phyloP scores from a whole-genome alignment of 768 basidiomycete species.

The Psilocybe sp. region DNA sequence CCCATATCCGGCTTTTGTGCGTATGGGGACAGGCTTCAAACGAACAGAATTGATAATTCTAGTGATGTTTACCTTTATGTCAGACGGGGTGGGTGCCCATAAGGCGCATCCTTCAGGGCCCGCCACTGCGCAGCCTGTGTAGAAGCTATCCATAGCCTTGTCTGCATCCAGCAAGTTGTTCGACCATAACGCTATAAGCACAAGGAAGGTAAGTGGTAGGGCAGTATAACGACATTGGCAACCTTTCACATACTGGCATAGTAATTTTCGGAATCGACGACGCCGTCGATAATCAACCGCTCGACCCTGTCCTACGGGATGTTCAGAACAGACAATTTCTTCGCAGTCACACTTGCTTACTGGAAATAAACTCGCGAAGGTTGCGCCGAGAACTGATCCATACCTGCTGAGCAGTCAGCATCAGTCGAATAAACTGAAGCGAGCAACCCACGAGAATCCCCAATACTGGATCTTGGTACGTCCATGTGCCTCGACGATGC shows the following conservation, averaged over 20 bases:
- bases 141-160: conserved; percentile 32
- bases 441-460: conserved; percentile 25
- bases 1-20: conserved; percentile 26
- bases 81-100: conserved; percentile 28
- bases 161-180: conserved; percentile 35
- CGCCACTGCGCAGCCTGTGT: conserved; percentile 30
- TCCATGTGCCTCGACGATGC: conserved; percentile 31
- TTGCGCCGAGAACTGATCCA: conserved; percentile 24
- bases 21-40: conserved; percentile 30
- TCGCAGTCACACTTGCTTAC: conserved; percentile 8
- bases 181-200: conserved; percentile 32
- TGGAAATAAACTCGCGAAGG: conserved; percentile 33
- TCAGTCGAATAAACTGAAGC: not conserved
- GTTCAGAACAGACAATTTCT: not conserved
- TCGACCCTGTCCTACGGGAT: conserved; percentile 28
- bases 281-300: conserved; percentile 36
- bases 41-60: conserved; percentile 26
- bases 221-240: not conserved
- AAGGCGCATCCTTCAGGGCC: conserved; percentile 34
- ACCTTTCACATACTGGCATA: conserved; percentile 29
- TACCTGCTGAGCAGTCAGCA: conserved; percentile 14
- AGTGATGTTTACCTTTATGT: conserved; percentile 32
- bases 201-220: not conserved
- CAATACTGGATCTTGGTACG: conserved; percentile 31
- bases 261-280: conserved; percentile 35